These are phyloP conservation scores for Aurifilum marmelostoma DNA, from an alignment of 2,329 filamentous ascomycete genomes.

Conservation along the genomic window DNA sequence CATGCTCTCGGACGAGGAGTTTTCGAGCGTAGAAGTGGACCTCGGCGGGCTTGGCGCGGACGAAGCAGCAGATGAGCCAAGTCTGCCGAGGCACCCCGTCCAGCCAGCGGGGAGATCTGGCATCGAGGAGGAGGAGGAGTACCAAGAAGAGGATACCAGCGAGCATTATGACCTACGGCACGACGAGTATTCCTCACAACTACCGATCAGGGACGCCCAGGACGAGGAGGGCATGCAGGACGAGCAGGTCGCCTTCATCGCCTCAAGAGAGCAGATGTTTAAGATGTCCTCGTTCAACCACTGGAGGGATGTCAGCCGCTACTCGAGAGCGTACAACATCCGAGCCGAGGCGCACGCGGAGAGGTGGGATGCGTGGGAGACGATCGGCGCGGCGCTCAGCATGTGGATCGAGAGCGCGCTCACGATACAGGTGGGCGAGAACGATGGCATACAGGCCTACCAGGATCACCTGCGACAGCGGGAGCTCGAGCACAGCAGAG, in stretches of 20 bases:
- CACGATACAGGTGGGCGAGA: conserved; percentile 28
- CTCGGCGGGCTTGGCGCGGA: conserved; percentile 6
- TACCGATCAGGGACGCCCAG: conserved; percentile 21
- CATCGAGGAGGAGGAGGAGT: background rate
- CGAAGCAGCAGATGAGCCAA: conserved; percentile 16
- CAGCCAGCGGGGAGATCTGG: conserved; percentile 1
- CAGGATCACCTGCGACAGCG: conserved; percentile 27
- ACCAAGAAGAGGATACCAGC: conserved; percentile 11
- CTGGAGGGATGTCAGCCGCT: conserved; percentile 22
- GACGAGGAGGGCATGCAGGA: conserved; percentile 22
- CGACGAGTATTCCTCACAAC: conserved; percentile 22
- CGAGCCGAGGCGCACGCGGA: conserved; percentile 25
- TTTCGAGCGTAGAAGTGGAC: conserved; percentile 22
- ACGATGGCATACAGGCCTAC: conserved; percentile 27
- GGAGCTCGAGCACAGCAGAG: conserved; percentile 18
- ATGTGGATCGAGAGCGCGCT: conserved; percentile 46
- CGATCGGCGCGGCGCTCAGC: conserved; percentile 37
- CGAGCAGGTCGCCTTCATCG: conserved; percentile 25
- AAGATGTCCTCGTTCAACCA: conserved; percentile 29
- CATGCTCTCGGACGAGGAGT: conserved; percentile 22
- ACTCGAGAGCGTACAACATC: conserved; percentile 21
- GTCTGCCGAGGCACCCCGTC: conserved; percentile 18
- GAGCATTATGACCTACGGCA: conserved; percentile 28
- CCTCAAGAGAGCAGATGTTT: conserved; percentile 28
- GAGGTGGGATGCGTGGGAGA: conserved; percentile 28